These are phyloP conservation scores for Phytophthora hybrid DNA, from an alignment of 352 stramenopile species.

Conservation along the genomic window DNA sequence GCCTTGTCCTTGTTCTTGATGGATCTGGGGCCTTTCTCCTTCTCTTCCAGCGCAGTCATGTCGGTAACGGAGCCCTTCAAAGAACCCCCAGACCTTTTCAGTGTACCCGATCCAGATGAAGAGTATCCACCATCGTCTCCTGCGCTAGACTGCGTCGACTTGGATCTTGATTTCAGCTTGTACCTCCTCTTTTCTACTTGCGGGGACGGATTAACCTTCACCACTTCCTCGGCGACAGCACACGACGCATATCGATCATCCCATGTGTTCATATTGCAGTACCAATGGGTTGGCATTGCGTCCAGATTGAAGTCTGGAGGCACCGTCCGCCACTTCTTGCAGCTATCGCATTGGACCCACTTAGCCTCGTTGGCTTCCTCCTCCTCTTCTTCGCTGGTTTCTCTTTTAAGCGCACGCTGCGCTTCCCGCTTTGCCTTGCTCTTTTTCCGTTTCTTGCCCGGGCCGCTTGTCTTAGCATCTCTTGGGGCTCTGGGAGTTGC, in stretches of 20 bases:
- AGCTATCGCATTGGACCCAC: constrained; percentile 97
- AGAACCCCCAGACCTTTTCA: constrained; percentile 35
- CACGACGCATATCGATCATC: constrained; percentile 88
- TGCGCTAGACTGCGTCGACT: constrained; percentile 20
- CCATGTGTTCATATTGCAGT: constrained; percentile 96
- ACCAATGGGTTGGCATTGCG: constrained; percentile 95
- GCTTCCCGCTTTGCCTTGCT: constrained; percentile 54
- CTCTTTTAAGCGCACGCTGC: constrained; percentile 33
- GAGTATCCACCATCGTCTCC: constrained; percentile 50
- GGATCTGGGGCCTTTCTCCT: constrained; percentile 34
- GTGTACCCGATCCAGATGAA: constrained; percentile 42
- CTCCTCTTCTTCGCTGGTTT: constrained; percentile 39
- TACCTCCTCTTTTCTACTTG: constrained; percentile 39
- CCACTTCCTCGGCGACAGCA: constrained; percentile 90
- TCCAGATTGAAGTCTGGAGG: constrained; percentile 90
- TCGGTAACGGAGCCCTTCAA: constrained; percentile 29
- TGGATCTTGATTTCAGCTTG: constrained; percentile 48
- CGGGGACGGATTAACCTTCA: constrained; percentile 45
- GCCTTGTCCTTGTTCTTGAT: constrained; percentile 69
- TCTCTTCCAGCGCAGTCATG: constrained; percentile 35
- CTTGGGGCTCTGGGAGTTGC: constrained; percentile 30
- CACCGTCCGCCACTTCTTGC: constrained; percentile 96
- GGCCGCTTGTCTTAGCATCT: constrained; percentile 6
- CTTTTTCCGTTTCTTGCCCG: constrained; percentile 70
- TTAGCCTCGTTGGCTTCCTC: constrained; percentile 70